These are phyloP conservation scores for Pachyrhizus erosus DNA, from an alignment of 306 rosid species.

Conservation along the genomic window DNA sequence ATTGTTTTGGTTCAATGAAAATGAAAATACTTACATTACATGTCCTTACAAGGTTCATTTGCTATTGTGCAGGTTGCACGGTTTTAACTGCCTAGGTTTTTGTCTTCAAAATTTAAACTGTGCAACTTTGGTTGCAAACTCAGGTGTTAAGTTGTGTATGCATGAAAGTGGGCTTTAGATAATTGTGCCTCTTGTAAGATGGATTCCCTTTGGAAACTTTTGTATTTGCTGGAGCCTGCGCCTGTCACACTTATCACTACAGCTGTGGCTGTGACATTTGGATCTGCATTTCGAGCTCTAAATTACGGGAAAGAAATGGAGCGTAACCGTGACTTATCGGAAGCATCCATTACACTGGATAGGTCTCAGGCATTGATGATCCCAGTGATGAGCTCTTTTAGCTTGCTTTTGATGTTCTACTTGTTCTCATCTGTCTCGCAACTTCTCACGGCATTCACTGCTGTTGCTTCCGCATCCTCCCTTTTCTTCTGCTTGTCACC, in stretches of 20 bases:
- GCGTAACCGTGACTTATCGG: slow-evolving; percentile 78
- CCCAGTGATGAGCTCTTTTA: slow-evolving; percentile 95
- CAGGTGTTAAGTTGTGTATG: slow-evolving; percentile 34
- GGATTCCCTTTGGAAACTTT: slow-evolving; percentile 86
- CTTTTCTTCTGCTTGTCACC: slow-evolving; percentile 90
- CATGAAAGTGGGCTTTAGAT: slow-evolving; percentile 41
- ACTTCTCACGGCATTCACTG: slow-evolving; percentile 89
- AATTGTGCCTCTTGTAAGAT: slow-evolving; percentile 48
- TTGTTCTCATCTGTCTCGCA: slow-evolving; percentile 92
- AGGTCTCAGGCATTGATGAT: slow-evolving; percentile 96
- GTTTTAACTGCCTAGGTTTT: slow-evolving; percentile 58
- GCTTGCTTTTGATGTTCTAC: slow-evolving; percentile 98
- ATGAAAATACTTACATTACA: slow-evolving; percentile 1
- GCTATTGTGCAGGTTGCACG: slow-evolving; percentile 77
- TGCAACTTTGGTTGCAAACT: slow-evolving; percentile 66
- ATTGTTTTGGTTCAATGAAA: slow-evolving; percentile 20
- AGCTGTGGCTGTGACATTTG: slow-evolving; percentile 94
- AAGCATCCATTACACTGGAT: slow-evolving; percentile 89
- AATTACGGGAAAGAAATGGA: slow-evolving; percentile 98
- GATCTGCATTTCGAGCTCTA: slow-evolving; percentile 92
- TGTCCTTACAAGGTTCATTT: slow-evolving; percentile 39
- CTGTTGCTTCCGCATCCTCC: slow-evolving; percentile 82
- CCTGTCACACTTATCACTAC: slow-evolving; percentile 79
- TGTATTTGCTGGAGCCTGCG: slow-evolving; percentile 92
- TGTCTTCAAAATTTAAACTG: slow-evolving; percentile 36